These are phyloP conservation scores for Cutaneotrichosporon sp. DNA, from an alignment of 1,284 basidiomycete species.

Conservation along the genomic window DNA sequence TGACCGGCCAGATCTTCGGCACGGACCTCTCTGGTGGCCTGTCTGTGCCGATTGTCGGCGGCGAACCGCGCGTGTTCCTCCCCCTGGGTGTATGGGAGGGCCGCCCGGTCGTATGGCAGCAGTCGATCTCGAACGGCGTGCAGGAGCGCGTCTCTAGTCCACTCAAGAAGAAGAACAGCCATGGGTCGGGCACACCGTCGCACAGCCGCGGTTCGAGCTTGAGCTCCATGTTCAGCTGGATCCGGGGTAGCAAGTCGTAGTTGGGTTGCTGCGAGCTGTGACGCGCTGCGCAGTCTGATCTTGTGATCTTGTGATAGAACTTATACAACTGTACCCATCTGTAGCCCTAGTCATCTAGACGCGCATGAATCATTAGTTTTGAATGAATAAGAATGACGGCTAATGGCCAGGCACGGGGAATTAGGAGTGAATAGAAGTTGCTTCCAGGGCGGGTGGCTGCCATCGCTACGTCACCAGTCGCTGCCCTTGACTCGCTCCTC, in stretches of 20 bases:
- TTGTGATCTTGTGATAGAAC: too few relatives aligned
- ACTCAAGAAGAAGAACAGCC: neutral
- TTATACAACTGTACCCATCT: too few relatives aligned
- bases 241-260: slow-evolving; percentile 9
- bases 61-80: slow-evolving; percentile 41
- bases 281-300: too few relatives aligned
- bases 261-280: too few relatives aligned
- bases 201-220: slow-evolving; percentile 13
- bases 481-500: too few relatives aligned
- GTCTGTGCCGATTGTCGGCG: slow-evolving; percentile 31
- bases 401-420: too few relatives aligned
- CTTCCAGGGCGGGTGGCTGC: too few relatives aligned
- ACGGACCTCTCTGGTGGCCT: slow-evolving; percentile 53
- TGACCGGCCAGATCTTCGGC: slow-evolving; percentile 55
- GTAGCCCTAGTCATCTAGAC: too few relatives aligned
- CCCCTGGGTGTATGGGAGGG: slow-evolving; percentile 27
- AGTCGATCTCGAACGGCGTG: neutral
- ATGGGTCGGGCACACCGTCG: neutral
- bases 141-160: neutral
- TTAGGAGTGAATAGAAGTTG: too few relatives aligned
- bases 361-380: too few relatives aligned
- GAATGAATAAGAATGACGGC: too few relatives aligned
- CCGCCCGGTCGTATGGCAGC: slow-evolving; percentile 14
- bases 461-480: too few relatives aligned
- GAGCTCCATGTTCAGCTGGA: slow-evolving; percentile 18